phyloP scores from a whole-genome alignment of 768 basidiomycete genomes.

The Trametes coccinea region DNA sequence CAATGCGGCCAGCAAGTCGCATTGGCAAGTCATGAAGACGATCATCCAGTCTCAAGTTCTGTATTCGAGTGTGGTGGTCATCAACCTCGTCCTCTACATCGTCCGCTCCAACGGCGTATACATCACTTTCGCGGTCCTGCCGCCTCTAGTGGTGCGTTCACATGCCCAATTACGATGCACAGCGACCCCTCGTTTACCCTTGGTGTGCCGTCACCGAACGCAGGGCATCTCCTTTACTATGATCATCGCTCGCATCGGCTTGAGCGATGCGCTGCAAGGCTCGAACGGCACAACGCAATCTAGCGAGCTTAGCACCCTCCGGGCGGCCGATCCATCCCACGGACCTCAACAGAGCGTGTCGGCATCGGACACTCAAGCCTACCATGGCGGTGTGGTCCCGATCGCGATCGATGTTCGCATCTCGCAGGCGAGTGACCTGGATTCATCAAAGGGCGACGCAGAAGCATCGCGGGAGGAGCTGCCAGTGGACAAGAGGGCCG shows the following conservation, averaged over 20 bases:
- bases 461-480: too few species aligned
- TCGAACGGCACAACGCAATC: neutral
- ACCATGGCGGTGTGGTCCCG: too few species aligned
- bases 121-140: neutral
- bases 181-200: neutral
- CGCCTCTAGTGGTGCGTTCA: neutral
- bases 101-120: neutral
- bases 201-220: neutral
- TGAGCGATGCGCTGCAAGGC: neutral
- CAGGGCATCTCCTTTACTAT: conserved; percentile 3
- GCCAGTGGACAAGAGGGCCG: too few species aligned
- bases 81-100: neutral
- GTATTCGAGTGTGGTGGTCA: neutral
- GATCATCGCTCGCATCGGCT: neutral
- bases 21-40: conserved; percentile 2
- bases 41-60: neutral
- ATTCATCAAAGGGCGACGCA: too few species aligned
- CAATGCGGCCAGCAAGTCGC: neutral
- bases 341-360: too few species aligned
- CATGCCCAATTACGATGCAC: too few species aligned
- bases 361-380: too few species aligned
- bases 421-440: too few species aligned
- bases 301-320: too few species aligned
- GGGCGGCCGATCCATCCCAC: too few species aligned
- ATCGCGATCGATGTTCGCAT: too few species aligned